Percentiles rank a stretch among this genome's conserved stretches.
Conservation (phyloP, 202 grass and related monocot species). For the Hordeum pubiflorum region DNA sequence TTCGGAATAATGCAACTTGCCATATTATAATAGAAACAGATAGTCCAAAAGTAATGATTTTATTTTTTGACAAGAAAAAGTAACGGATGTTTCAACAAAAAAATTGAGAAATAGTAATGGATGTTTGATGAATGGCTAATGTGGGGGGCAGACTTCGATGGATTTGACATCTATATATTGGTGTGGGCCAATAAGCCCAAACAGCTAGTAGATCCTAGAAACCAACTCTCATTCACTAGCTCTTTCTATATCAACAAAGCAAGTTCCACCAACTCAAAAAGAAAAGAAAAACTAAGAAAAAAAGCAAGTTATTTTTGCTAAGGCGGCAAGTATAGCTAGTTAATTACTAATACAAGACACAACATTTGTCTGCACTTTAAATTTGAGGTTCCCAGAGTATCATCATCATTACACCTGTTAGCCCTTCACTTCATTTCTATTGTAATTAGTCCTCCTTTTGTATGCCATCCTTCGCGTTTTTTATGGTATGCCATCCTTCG, state of each 20-base stretch:
- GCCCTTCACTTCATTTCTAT: not conserved
- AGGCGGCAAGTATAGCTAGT: not conserved
- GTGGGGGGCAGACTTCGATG: not conserved
- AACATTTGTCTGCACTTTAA: not conserved
- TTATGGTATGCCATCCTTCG: not conserved
- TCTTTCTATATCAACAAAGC: not conserved
- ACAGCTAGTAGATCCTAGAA: not conserved
- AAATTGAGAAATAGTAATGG: not conserved
- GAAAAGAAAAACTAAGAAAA: not conserved
- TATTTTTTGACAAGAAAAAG: not conserved
- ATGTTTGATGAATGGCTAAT: not conserved
- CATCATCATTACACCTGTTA: constrained; percentile 16
- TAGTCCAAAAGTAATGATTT: constrained; percentile 2
- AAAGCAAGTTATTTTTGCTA: not conserved
- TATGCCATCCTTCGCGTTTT: not conserved
- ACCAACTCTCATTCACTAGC: not conserved
- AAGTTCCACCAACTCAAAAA: not conserved
- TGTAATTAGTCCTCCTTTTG: not conserved
- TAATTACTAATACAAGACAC: not conserved
- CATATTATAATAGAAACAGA: not conserved
- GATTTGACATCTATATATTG: constrained; percentile 3
- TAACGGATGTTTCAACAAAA: not conserved
- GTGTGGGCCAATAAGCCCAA: not conserved
- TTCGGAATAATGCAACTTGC: constrained; percentile 1
- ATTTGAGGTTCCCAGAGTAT: not conserved